Evolutionary conservation across 1,284 basidiomycete species (phyloP), one percentile per base, ranked within the genome.

Genomic region (Pholiota adiposa): DNA sequence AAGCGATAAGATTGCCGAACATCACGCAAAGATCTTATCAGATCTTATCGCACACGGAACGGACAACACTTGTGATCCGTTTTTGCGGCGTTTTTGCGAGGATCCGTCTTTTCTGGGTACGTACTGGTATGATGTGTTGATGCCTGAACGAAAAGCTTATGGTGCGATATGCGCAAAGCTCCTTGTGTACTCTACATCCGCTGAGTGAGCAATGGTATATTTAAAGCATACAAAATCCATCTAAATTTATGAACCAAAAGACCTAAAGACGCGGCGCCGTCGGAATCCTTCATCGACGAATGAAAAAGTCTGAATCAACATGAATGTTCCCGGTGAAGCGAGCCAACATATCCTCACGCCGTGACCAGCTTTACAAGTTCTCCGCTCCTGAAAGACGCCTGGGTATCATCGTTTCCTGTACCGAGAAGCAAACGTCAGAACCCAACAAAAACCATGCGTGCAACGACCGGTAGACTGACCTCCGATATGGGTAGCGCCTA

Each of bases 401-500:
- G 65, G 7, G 79, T 73, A 58, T 75, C 71, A 62, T 83, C 81
- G 59, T 71, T 78, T 8, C 83, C 82, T 83, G 62, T 12, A 44
- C 52, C 41, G 41, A 56, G 29, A 21, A n/a, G 18, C 5, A 34
- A 21, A 33, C 4, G 25, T 36, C 19, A 40, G 23, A 43, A 14
- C 9, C 4, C 3, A 4, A 38, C 5, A n/a, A 38, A 14, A n/a
- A n/a, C 12, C 6, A 38, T 16, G 14, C 16, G 12, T 31, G 29
- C 29, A 38, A 38, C 16, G 31, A 33, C 36, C 7, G 14, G n/a
- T 9, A 7, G 11, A 58, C 68, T 56, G 63, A 82, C 83, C 85
- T 61, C 87, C 87, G 49, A 89, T 75, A 62, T 89, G 86, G 65
- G 83, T 65, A 67, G 82, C 67, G 61, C 80, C 86, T 88, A 58